Conservation (phyloP, 1,284 basidiomycete species). For the Ustilago cynodontis region DNA sequence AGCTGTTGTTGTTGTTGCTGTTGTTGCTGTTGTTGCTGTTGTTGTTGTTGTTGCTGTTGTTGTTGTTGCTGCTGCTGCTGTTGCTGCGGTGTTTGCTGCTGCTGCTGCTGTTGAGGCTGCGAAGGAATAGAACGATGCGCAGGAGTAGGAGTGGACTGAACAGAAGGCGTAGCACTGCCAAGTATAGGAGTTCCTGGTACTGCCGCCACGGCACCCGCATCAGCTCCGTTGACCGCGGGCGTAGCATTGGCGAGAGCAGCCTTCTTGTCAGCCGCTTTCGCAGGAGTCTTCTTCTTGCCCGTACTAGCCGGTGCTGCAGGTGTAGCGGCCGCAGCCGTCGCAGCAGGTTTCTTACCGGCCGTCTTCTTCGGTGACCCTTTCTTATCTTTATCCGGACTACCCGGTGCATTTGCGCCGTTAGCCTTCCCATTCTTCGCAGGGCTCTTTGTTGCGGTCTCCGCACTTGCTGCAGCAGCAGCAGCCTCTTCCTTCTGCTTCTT, state of each 20-base stretch:
- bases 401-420: constrained; percentile 29
- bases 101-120: constrained; percentile 28
- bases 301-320: constrained; percentile 23
- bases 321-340: constrained; percentile 13
- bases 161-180: constrained; percentile 40
- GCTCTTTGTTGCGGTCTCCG: constrained; percentile 26
- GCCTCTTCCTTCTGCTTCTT: constrained; percentile 56
- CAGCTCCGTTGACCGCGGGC: neutral
- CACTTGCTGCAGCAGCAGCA: constrained; percentile 25
- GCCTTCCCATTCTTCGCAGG: constrained; percentile 30
- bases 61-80: constrained; percentile 30
- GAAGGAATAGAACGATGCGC: constrained; percentile 45
- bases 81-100: constrained; percentile 25
- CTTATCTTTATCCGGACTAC: constrained; percentile 48
- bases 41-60: constrained; percentile 23
- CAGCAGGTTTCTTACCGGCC: constrained; percentile 42
- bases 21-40: constrained; percentile 15
- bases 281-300: constrained; percentile 46
- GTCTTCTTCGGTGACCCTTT: constrained; percentile 48
- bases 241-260: neutral
- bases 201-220: neutral
- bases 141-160: constrained; percentile 49
- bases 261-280: constrained; percentile 47
- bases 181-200: constrained; percentile 42
- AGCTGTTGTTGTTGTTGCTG: constrained; percentile 20